Base-by-base conservation (phyloP, 2,329 filamentous ascomycete genomes). In the Calonectria pteridis region DNA sequence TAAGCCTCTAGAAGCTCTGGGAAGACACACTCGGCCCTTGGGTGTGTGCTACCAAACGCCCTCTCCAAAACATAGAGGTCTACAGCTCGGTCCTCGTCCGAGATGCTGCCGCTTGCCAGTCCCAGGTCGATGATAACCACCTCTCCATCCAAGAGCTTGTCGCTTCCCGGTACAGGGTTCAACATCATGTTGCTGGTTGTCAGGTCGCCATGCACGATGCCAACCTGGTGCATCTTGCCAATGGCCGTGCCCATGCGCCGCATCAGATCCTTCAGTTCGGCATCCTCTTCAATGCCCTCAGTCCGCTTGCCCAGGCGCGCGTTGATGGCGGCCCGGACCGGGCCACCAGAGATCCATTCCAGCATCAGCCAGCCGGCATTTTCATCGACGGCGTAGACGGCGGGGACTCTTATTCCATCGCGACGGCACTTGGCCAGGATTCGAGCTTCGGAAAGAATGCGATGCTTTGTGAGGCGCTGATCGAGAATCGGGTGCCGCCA, bases 111-210 rank as follows among this genome's bases (percentile, higher is more conserved):
- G 78, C 91, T 93, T 18, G 96, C 95, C 26, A 99, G 91, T 0
- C 97, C 97, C 82, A 99, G 97, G 86, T 99, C 97, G 83, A 98
- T 98, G 46, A 98, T 88, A 28, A 98, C 92, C 72, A 99, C 90
- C 67, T 97, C 93, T 2, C 95, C 96, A 1, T 91, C 88, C 71
- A 93, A 80, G 2, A 79, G 73, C 26, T 75, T 78, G 16, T 77
- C 79, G 37, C 64, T 74, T 20, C 69, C 73, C 53, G 73, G 53
- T n/a, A 78, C 66, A 26, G 81, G 81, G 18, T 88, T 87, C 77
- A 98, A 83, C 93, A 99, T 98, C 86, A 99, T 89, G 85, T 99
- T 99, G 86, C 96, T 98, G 76, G 96, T 99, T 74, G 97, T 99
- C 86, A 99, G 85, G 86, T 99, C 97, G 50, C 97, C 97, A 86